Evolutionary conservation across 2,329 filamentous ascomycete genomes (phyloP).

Genomic region (Stemphylium lycopersici): DNA sequence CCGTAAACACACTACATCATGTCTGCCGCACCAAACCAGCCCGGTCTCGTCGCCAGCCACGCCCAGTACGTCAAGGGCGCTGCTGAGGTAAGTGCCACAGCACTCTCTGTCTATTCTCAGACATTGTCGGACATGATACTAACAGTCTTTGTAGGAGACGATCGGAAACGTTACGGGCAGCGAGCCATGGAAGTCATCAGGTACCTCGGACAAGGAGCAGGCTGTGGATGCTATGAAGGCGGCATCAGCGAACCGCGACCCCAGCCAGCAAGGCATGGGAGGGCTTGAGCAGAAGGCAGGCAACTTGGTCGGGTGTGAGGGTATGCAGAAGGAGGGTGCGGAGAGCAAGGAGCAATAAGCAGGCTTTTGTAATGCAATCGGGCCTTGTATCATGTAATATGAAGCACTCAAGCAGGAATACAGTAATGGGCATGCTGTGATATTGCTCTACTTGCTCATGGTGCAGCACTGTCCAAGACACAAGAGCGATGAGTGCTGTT

Average conservation of each 20-base stretch:
- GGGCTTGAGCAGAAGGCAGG: constrained; percentile 70
- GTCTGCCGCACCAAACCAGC: constrained; percentile 49
- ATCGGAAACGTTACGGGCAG: constrained; percentile 68
- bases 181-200: constrained; percentile 67
- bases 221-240: constrained; percentile 68
- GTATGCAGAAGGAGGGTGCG: constrained; percentile 62
- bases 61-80: constrained; percentile 73
- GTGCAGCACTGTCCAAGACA: neutral
- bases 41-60: constrained; percentile 68
- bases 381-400: neutral
- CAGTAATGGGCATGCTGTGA: no score
- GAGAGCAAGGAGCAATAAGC: constrained; percentile 34
- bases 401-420: no score
- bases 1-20: constrained; percentile 15
- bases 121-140: neutral
- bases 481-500: neutral
- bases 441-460: neutral
- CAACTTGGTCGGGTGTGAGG: constrained; percentile 68
- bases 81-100: constrained; percentile 61
- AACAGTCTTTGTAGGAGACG: constrained; percentile 52
- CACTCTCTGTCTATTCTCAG: neutral
- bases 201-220: constrained; percentile 67
- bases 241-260: constrained; percentile 63
- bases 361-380: neutral
- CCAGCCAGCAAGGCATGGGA: constrained; percentile 62